A percentile compares a stretch with the other conserved stretches of the same genome.
Conservation (phyloP, 805 yeast genomes). For the Zygosaccharomyces kombuchaensis region DNA sequence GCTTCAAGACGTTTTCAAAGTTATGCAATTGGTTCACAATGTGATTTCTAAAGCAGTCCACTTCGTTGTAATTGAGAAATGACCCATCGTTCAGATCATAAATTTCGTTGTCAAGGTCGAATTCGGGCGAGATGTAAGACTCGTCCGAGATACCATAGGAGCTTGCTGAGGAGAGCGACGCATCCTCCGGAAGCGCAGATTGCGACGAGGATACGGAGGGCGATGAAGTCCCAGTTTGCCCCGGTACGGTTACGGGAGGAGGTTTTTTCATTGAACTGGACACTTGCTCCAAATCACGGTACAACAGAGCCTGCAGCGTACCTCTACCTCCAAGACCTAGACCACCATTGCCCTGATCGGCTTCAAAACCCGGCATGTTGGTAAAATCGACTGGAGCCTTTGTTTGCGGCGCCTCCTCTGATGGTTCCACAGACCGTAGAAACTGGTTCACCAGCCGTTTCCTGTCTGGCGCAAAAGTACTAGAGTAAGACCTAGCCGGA, state of each 20-base stretch:
- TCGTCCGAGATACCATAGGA: conserved; percentile 12
- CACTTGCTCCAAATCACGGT: conserved; percentile 20
- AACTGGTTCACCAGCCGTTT: conserved; percentile 30
- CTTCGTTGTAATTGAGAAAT: conserved; percentile 19
- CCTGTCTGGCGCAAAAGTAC: conserved; percentile 15
- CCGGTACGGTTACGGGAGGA: conserved; percentile 1
- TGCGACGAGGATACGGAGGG: conserved; percentile 10
- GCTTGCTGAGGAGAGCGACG: conserved; percentile 10
- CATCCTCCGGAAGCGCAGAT: conserved; percentile 8
- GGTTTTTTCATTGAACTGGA: conserved; percentile 4
- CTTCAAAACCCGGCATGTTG: too few relatives aligned
- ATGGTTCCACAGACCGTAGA: conserved; percentile 24
- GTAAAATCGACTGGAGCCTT: background rate
- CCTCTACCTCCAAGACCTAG: conserved; percentile 10
- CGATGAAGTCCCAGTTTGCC: conserved; percentile 10
- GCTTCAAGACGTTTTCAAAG: conserved; percentile 25
- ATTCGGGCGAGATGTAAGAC: conserved; percentile 9
- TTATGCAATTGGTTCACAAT: conserved; percentile 22
- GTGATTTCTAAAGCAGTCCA: conserved; percentile 24
- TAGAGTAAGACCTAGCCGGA: conserved; percentile 10
- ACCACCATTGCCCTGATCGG: background rate
- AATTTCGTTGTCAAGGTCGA: conserved; percentile 7
- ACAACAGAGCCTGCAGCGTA: conserved; percentile 23
- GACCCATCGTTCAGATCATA: conserved; percentile 8
- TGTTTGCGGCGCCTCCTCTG: background rate